Conservation (phyloP, 2,329 filamentous ascomycete species). For the Trichoderma citrinoviride region DNA sequence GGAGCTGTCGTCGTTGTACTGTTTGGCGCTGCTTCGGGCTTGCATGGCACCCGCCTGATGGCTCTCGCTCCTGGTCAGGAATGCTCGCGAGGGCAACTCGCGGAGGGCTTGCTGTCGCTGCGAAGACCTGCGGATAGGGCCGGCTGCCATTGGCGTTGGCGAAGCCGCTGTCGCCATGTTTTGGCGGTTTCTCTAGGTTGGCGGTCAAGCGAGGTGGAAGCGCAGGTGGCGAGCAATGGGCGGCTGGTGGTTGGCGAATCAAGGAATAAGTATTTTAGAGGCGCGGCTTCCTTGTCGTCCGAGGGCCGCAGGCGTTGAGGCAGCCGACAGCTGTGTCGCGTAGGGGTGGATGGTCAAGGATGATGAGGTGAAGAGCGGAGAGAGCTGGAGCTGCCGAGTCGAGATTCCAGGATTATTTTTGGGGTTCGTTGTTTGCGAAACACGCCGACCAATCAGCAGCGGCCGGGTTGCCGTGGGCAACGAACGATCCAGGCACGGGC, state of each 20-base stretch:
- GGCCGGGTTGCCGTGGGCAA: constrained; percentile 35
- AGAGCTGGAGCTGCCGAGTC: not conserved
- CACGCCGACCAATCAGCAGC: constrained; percentile 33
- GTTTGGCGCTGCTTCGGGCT: constrained; percentile 40
- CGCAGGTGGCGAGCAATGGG: constrained; percentile 25
- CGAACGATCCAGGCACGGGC: constrained; percentile 20
- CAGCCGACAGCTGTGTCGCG: constrained; percentile 15
- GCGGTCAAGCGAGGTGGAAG: constrained; percentile 24
- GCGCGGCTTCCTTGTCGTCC: constrained; percentile 41
- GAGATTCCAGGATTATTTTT: constrained; percentile 29
- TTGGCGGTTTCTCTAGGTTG: constrained; percentile 22
- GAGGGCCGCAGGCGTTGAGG: constrained; percentile 30
- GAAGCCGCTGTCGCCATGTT: constrained; percentile 51
- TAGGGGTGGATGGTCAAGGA: constrained; percentile 20
- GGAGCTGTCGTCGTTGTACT: constrained; percentile 72
- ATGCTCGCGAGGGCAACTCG: constrained; percentile 48
- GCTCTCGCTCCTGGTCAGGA: constrained; percentile 46
- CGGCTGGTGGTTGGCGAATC: constrained; percentile 23
- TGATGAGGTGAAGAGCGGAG: constrained; percentile 20
- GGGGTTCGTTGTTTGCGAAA: constrained; percentile 22
- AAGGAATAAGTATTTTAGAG: constrained; percentile 40
- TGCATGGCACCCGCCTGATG: constrained; percentile 37
- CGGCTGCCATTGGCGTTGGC: constrained; percentile 54
- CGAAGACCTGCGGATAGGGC: constrained; percentile 52
- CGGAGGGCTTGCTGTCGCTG: constrained; percentile 56